Percentiles rank a stretch among this genome's conserved stretches.
These are phyloP conservation scores for Coemansia sp. DNA, from an alignment of 192 early-diverging fungal species.

Conservation along the genomic window DNA sequence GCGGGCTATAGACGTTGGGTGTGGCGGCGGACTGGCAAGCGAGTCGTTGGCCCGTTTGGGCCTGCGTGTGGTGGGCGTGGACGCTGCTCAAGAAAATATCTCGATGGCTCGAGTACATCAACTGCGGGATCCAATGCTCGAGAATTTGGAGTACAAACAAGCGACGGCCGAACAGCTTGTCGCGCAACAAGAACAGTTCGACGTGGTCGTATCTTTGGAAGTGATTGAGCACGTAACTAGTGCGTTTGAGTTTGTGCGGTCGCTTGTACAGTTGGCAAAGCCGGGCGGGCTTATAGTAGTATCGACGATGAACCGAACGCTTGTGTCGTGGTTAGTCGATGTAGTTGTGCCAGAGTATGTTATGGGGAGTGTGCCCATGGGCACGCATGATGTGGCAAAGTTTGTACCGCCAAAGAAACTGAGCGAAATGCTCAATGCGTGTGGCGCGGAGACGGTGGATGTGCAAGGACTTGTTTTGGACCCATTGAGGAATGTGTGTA, in stretches of 20 bases:
- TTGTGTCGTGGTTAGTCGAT: conserved; percentile 71
- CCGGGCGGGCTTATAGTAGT: conserved; percentile 73
- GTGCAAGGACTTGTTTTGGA: conserved; percentile 59
- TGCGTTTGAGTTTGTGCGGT: conserved; percentile 67
- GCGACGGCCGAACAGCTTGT: conserved; percentile 60
- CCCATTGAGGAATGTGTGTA: conserved; percentile 46
- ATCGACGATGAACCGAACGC: conserved; percentile 91
- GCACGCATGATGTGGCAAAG: conserved; percentile 84
- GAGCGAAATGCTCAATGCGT: conserved; percentile 38
- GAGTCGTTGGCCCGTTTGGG: conserved; percentile 84
- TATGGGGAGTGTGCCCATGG: conserved; percentile 71
- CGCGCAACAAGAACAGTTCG: conserved; percentile 56
- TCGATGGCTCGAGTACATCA: conserved; percentile 75
- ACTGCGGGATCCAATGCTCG: conserved; percentile 65
- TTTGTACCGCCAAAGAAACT: conserved; percentile 80
- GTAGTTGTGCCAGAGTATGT: conserved; percentile 81
- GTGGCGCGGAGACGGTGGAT: conserved; percentile 54
- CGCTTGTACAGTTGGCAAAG: conserved; percentile 63
- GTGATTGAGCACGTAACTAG: conserved; percentile 91
- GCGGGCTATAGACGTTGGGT: conserved; percentile 83
- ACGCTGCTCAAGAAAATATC: conserved; percentile 85
- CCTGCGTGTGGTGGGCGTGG: conserved; percentile 70
- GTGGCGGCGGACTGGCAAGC: conserved; percentile 88
- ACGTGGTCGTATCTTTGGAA: conserved; percentile 83
- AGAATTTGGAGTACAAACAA: conserved; percentile 48